Evolutionary conservation across 495 filamentous ascomycete species (phyloP).

Genomic region (Penicillium arizonense): DNA sequence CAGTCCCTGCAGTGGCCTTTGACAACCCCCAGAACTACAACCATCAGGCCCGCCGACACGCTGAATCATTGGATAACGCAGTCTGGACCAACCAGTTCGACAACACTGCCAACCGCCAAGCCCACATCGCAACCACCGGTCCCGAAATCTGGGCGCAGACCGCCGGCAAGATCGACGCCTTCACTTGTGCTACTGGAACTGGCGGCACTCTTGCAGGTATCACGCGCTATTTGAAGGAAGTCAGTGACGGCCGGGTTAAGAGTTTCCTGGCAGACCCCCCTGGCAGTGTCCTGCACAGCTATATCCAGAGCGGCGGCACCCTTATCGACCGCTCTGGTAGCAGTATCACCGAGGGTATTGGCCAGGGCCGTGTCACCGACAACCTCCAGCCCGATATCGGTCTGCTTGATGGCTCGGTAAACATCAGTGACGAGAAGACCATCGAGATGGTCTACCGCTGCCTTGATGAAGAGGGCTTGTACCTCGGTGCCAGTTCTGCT

Average conservation of each 20-base stretch:
- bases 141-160: constrained; percentile 99
- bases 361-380: constrained; percentile 93
- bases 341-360: constrained; percentile 96
- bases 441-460: constrained; percentile 98
- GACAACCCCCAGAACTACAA: constrained; percentile 98
- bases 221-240: constrained; percentile 85
- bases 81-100: constrained; percentile 99
- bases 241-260: constrained; percentile 78
- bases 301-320: constrained; percentile 82
- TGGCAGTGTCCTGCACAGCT: constrained; percentile 86
- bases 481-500: constrained; percentile 89
- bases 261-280: constrained; percentile 91
- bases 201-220: constrained; percentile 88
- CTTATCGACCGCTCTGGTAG: constrained; percentile 77
- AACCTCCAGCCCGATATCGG: constrained; percentile 85
- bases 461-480: constrained; percentile 93
- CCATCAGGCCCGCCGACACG: constrained; percentile 88
- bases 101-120: constrained; percentile 88
- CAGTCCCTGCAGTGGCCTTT: constrained; percentile 96
- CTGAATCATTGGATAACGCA: constrained; percentile 80
- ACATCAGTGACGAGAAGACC: constrained; percentile 87
- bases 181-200: constrained; percentile 93
- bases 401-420: constrained; percentile 80
- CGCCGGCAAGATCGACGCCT: constrained; percentile 80
- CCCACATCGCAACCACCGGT: constrained; percentile 94